Base-by-base conservation (phyloP, 2,329 filamentous ascomycete species). In the Diplodia intermedia region DNA sequence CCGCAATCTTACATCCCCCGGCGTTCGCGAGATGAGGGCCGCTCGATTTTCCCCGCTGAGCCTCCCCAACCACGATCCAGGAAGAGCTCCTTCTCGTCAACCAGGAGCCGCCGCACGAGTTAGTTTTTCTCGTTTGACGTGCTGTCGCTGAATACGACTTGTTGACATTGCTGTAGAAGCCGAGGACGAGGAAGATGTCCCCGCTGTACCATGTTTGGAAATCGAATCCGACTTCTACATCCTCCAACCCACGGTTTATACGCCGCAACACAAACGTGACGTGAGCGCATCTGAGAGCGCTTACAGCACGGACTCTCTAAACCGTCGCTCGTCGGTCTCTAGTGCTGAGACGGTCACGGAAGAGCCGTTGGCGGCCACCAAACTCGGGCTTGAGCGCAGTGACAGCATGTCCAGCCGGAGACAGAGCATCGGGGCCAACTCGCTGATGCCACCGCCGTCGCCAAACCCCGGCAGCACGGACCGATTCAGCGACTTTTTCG, bases 401-500 rank as follows among this genome's bases (percentile, higher is more conserved):
- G 49, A 38, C 31, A 67, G 65, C 47, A 31, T 47, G 14, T 40
- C 43, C 23, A 60, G 65, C 54, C 40, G 54, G 18, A 26, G 65
- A 9, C 40, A 43, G 26, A 67, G 66, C 33, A 29, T 67, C 15
- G 43, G 49, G 1, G 12, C 4, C 33, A 60, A n/a, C 29, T 43
- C 66, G 18, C 47, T 67, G 14, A 57, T 67, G 54, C 55, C 56
- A 2, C 33, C 55, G 15, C 47, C 55, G 5, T 47, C 49, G 20
- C 66, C 55, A 4, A 61, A 67, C 14, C 73, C 75, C 49, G 65
- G 73, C 2, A 74, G 76, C 20, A 63, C 33, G 23, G 43, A 52
- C 29, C 40, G 60, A 31, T 71, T 79, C 56, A 79, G 77, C 71
- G 78, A 80, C n/a, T 78, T 80, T 70, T 79, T 78, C 72, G 78